A percentile compares a stretch with the other conserved stretches of the same genome.
phyloP scores from a whole-genome alignment of 2,329 filamentous ascomycete genomes.

The Tricladium varicosporioides region DNA sequence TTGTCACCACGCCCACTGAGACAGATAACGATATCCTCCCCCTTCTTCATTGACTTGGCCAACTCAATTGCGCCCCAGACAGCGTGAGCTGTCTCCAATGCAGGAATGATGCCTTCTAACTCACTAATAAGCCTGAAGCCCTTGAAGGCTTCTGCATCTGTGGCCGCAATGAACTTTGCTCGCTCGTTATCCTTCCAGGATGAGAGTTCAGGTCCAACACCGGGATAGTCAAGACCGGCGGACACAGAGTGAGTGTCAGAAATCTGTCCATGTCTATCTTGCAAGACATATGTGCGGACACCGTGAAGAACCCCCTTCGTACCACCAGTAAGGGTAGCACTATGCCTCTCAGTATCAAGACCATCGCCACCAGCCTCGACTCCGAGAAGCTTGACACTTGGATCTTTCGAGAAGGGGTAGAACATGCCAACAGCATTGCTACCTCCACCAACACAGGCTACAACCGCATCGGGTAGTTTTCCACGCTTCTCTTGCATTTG shows the following conservation, averaged over 20 bases:
- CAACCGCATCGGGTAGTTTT: slow-evolving; percentile 91
- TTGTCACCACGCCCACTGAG: slow-evolving; percentile 93
- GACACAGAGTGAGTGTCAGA: slow-evolving; percentile 94
- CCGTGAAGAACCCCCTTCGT: slow-evolving; percentile 93
- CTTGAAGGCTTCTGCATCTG: slow-evolving; percentile 83
- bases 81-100: slow-evolving; percentile 89
- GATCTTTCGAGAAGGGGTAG: slow-evolving; percentile 87
- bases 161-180: slow-evolving; percentile 86
- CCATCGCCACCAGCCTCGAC: slow-evolving; percentile 96
- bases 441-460: slow-evolving; percentile 94
- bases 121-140: slow-evolving; percentile 84
- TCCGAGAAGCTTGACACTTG: slow-evolving; percentile 81
- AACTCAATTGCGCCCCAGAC: slow-evolving; percentile 86
- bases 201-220: slow-evolving; percentile 88
- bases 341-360: slow-evolving; percentile 79
- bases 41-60: slow-evolving; percentile 88
- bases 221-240: slow-evolving; percentile 94
- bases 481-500: slow-evolving; percentile 84
- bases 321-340: slow-evolving; percentile 82
- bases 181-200: slow-evolving; percentile 89
- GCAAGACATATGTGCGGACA: slow-evolving; percentile 91
- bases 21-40: slow-evolving; percentile 89
- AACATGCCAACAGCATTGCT: slow-evolving; percentile 98
- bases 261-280: slow-evolving; percentile 91
- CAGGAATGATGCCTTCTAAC: slow-evolving; percentile 94